Conservation (phyloP, 1,139 yeast genomes). For the Pichia sp. region DNA sequence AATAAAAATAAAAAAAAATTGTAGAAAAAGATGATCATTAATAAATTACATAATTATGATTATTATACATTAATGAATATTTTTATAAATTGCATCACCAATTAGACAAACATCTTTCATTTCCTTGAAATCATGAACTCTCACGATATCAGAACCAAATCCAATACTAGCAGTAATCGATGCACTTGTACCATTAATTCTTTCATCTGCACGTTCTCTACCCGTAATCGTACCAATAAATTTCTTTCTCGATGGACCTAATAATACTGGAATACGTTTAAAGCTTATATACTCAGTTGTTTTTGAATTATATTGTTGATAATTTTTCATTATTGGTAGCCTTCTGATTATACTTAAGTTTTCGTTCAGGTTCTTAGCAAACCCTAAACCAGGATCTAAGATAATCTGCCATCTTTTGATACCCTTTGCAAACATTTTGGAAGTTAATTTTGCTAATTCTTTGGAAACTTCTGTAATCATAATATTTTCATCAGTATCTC, state of each 20-base stretch:
- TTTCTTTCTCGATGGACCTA: conserved; percentile 85
- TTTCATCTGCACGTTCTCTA: conserved; percentile 42
- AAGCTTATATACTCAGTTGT: conserved; percentile 34
- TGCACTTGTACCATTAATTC: conserved; percentile 75
- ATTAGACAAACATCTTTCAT: conserved; percentile 56
- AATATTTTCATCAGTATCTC: conserved; percentile 8
- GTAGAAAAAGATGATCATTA: too few species aligned
- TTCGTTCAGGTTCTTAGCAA: conserved; percentile 70
- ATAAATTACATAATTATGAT: too few species aligned
- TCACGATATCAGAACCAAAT: conserved; percentile 69
- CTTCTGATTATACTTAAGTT: conserved; percentile 60
- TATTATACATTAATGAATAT: conserved; percentile 15
- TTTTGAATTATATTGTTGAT: conserved; percentile 27
- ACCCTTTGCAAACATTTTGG: conserved; percentile 54
- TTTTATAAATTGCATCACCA: conserved; percentile 71
- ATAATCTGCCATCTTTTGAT: conserved; percentile 85
- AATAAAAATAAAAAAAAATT: too few species aligned
- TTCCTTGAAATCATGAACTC: conserved; percentile 81
- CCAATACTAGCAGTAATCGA: conserved; percentile 68
- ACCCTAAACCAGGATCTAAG: conserved; percentile 92
- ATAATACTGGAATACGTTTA: conserved; percentile 54
- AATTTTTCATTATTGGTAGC: conserved; percentile 49
- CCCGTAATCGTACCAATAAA: conserved; percentile 72
- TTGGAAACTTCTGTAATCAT: conserved; percentile 46
- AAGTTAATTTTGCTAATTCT: conserved; percentile 56